Evolutionary conservation across 768 basidiomycete species (phyloP), one percentile per base, ranked within the genome.

Genomic region (Mycena epipterygia): DNA sequence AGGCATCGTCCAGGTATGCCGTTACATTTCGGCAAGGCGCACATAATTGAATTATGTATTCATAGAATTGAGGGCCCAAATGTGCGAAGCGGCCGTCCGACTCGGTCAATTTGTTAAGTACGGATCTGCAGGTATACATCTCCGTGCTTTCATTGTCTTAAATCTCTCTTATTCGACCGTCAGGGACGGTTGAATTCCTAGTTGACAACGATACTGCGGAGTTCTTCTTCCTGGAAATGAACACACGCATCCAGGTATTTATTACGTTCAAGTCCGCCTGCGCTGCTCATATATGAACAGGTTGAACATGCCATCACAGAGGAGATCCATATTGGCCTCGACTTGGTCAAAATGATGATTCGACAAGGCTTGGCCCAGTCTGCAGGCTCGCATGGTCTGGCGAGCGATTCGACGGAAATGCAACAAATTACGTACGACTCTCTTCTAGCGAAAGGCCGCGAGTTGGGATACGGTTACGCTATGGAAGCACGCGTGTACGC

Each of bases 211-310:
- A 79, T 0, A 87, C 87, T 0, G 85, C 83, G 0, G 74, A 82
- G 1, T 91, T 90, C 79, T 92, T 84, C 80, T 93, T 93, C 68
- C 82, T 93, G 16, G 91, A 93, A 77, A 89, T 93, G 88, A 93
- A 93, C 70, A 89, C 90, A 0, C 84, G 91, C 12, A 86, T 91
- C 51, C 90, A 91, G 75, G 89, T 53, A 55, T 39, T 7, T 59
- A n/a, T 5, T 27, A 25, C 27, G 11, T 9, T n/a, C 19, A 11
- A 17, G n/a, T 13, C 5, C 51, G 3, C 21, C 33, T 33, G 6
- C 11, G 1, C 30, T 70, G 60, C 33, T 69, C 70, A 39, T 70
- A 52, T 62, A 58, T 5, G 29, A 13, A 12, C 73, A 91, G 84
- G 90, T 93, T 21, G 91, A 93, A 77, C 91, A 93, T 68, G 84